Percentiles rank a stretch among this genome's conserved stretches.
Conservation (phyloP, 176 grass and related monocot species). For the Eleusine coracana region DNA sequence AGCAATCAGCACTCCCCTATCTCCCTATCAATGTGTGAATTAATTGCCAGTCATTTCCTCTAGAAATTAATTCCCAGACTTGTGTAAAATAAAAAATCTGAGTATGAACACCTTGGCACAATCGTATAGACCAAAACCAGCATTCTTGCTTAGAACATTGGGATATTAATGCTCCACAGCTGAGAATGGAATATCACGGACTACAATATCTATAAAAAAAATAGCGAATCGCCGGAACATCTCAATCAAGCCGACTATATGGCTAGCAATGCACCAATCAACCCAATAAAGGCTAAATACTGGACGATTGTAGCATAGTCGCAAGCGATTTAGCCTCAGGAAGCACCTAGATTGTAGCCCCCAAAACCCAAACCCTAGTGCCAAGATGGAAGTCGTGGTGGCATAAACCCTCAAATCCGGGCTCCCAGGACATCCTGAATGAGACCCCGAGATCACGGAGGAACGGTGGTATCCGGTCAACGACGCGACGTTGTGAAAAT, state of each 20-base stretch:
- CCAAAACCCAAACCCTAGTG: constrained; percentile 45
- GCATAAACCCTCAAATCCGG: neutral
- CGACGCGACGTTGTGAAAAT: neutral
- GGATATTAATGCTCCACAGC: neutral
- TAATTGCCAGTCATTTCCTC: neutral
- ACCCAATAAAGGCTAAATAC: neutral
- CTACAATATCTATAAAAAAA: neutral
- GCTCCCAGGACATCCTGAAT: constrained; percentile 2
- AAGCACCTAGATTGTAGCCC: neutral
- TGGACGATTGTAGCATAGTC: neutral
- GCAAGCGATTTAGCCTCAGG: neutral
- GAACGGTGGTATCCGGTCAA: neutral
- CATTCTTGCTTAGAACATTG: no score
- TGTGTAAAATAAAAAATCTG: neutral
- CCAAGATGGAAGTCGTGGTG: neutral
- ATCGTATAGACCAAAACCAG: neutral
- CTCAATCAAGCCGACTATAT: neutral
- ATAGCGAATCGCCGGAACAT: neutral
- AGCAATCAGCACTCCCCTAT: neutral
- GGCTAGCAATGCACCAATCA: constrained; percentile 22
- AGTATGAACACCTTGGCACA: neutral
- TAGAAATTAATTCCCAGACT: neutral
- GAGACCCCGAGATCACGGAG: neutral
- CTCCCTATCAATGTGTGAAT: neutral
- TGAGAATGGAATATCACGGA: neutral